These are phyloP conservation scores for Chlorella sp. DNA, from an alignment of 139 green algal genomes.

Conservation along the genomic window DNA sequence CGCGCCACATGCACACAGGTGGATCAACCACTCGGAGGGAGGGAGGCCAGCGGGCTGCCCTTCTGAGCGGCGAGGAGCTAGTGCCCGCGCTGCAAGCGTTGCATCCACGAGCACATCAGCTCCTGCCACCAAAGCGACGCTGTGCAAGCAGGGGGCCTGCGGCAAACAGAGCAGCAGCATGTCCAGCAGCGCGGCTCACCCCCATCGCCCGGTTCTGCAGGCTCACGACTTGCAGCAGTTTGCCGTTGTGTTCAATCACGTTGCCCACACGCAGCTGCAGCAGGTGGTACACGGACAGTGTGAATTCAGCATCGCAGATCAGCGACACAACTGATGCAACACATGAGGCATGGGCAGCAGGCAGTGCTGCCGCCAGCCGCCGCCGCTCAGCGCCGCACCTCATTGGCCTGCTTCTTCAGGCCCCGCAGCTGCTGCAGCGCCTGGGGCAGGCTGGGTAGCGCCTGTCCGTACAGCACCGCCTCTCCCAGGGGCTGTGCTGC, in stretches of 20 bases:
- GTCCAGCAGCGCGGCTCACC: background rate
- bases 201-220: constrained; percentile 33
- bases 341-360: no score
- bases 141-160: background rate
- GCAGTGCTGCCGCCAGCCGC: no score
- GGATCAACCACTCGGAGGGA: no score
- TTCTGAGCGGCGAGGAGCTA: no score
- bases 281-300: background rate
- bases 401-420: constrained; percentile 49
- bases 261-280: constrained; percentile 52
- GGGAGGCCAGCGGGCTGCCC: background rate
- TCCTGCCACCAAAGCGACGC: no score
- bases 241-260: constrained; percentile 51
- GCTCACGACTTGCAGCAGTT: constrained; percentile 51
- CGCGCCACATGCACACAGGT: background rate
- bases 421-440: background rate
- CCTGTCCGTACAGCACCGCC: background rate
- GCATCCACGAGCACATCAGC: no score
- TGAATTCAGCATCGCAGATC: background rate
- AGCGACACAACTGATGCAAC: background rate
- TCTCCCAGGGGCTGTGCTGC: background rate
- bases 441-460: background rate
- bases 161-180: no score
- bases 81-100: no score
- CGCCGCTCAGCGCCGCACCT: constrained; percentile 22